Evolutionary conservation across 2,329 filamentous ascomycete genomes (phyloP), one percentile per base, ranked within the genome.

Genomic region (Arthroderma sp.): DNA sequence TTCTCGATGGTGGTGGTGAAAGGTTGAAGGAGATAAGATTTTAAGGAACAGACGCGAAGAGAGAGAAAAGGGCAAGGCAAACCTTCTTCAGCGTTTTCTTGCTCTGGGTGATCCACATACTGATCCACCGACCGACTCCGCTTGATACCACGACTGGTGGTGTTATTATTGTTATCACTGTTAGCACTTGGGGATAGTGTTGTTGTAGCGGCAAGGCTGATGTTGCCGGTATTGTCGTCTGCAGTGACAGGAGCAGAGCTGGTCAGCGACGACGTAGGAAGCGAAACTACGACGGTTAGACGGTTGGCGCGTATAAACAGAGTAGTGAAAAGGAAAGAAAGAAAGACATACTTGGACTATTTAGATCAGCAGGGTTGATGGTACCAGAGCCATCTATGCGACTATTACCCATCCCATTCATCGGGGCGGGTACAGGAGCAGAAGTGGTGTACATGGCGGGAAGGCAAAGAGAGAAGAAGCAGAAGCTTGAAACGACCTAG

Each of bases 341-440:
- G 28, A 32, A n/a, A 45, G 5, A 46, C 65, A 58, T 80, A 89
- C 83, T 78, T 71, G 80, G 71, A 63, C 80, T 81, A 70, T 83
- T 86, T 70, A 94, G 75, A 53, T 83, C 84, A 60, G 85, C 85
- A 64, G 86, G 86, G 73, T 93, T 86, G 73, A 94, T 91, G 62
- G 86, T 93, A 63, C 83, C 84, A 72, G 82, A 82, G 64, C 85
- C 82, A 75, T 83, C 82, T 58, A 74, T 70, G 49, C 68, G 60
- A 47, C 68, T 66, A 47, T 58, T 60, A 53, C 61, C 65, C 56
- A 72, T 63, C 68, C 78, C 78, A 72, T 81, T 82, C 66, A 80
- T 74, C 66, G 77, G 73, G 65, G 74, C 70, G 63, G 75, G 72
- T 71, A 63, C 56, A 41, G 65, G 61, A 54, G 57, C 46, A 33